phyloP scores from a whole-genome alignment of 257 asterid genomes.

The Jasminum sambac region DNA sequence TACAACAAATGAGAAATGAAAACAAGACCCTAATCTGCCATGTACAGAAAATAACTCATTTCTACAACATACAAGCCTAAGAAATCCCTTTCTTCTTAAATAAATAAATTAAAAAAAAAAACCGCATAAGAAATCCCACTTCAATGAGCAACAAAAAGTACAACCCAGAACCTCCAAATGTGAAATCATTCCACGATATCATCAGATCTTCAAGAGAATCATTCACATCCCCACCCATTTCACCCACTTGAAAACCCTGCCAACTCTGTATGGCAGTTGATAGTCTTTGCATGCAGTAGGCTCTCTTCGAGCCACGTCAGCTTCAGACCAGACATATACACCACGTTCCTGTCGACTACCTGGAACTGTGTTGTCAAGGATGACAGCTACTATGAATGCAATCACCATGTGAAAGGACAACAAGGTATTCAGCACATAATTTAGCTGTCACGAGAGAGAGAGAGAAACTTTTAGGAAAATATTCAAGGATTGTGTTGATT shows the following conservation, averaged over 20 bases:
- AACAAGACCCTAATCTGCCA: neutral
- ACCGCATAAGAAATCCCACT: neutral
- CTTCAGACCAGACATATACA: slow-evolving; percentile 54
- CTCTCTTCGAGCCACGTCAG: slow-evolving; percentile 48
- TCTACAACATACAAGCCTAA: neutral
- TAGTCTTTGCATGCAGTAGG: slow-evolving; percentile 51
- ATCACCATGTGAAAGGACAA: slow-evolving; percentile 55
- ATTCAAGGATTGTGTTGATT: neutral
- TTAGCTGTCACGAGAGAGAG: slow-evolving; percentile 36
- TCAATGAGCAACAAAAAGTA: neutral
- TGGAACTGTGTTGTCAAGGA: slow-evolving; percentile 50
- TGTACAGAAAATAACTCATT: neutral
- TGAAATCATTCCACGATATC: neutral
- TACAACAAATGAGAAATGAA: neutral
- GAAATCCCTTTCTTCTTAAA: too few relatives aligned
- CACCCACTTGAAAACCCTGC: slow-evolving; percentile 53
- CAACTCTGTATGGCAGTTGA: slow-evolving; percentile 45
- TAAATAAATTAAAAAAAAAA: too few relatives aligned
- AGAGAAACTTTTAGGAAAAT: neutral
- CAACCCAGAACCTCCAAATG: neutral
- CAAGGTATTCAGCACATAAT: slow-evolving; percentile 46
- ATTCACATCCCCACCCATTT: slow-evolving; percentile 50
- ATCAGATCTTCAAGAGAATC: neutral
- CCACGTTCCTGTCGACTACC: slow-evolving; percentile 55
- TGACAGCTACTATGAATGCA: slow-evolving; percentile 44